A percentile compares a stretch with the other conserved stretches of the same genome.
phyloP scores from a whole-genome alignment of 495 filamentous ascomycete genomes.

The Podospora pseudopauciseta region DNA sequence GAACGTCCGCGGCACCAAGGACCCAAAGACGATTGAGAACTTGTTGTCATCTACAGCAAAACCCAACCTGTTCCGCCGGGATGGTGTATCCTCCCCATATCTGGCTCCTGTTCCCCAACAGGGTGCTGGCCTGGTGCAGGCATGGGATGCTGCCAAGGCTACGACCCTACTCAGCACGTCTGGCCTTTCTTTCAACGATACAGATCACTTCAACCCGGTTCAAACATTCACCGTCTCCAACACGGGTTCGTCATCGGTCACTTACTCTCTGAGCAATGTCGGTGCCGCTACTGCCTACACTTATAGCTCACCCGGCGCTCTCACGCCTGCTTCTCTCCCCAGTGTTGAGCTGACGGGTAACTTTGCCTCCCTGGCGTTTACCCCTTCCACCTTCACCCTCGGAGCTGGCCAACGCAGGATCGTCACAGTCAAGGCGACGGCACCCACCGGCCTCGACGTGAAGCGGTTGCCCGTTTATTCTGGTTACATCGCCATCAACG shows the following conservation, averaged over 20 bases:
- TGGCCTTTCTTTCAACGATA: constrained; percentile 58
- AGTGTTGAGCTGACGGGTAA: constrained; percentile 37
- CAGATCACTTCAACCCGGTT: constrained; percentile 45
- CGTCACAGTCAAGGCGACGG: constrained; percentile 41
- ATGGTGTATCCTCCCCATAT: constrained; percentile 37
- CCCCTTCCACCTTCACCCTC: constrained; percentile 33
- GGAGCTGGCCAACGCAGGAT: constrained; percentile 36
- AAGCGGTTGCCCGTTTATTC: constrained; percentile 50
- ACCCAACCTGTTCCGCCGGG: constrained; percentile 44
- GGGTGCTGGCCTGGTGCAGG: constrained; percentile 55
- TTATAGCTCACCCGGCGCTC: constrained; percentile 27
- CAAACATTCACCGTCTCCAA: constrained; percentile 53
- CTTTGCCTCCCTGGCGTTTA: constrained; percentile 36
- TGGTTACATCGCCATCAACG: constrained; percentile 50
- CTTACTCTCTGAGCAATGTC: constrained; percentile 44
- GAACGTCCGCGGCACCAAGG: constrained; percentile 46
- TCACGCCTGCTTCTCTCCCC: constrained; percentile 37
- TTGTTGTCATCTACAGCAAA: constrained; percentile 45
- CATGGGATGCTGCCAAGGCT: constrained; percentile 53
- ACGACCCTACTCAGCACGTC: constrained; percentile 51
- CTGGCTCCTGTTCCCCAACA: constrained; percentile 56
- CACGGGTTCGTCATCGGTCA: constrained; percentile 42
- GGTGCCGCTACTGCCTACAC: constrained; percentile 47
- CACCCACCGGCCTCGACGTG: constrained; percentile 39
- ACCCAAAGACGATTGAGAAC: constrained; percentile 46